These are phyloP conservation scores for Beauveria medogensis DNA, from an alignment of 2,329 filamentous ascomycete genomes.

Conservation along the genomic window DNA sequence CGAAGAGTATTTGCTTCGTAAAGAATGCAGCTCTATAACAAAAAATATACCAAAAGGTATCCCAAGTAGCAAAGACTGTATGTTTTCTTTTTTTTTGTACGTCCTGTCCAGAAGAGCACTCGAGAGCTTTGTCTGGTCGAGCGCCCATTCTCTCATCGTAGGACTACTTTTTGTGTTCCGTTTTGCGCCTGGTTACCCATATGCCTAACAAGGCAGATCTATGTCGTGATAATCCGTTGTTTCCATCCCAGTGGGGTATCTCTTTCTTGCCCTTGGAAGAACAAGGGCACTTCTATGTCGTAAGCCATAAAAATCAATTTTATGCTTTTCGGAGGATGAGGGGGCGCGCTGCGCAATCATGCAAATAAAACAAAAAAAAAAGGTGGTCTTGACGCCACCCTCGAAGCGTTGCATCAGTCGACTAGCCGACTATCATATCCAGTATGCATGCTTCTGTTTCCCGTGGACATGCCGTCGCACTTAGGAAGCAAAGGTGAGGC, in stretches of 20 bases:
- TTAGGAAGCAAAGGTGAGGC: slow-evolving; percentile 16
- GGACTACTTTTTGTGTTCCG: neutral
- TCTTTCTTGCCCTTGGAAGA: neutral
- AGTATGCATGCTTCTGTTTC: neutral
- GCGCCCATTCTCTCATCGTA: neutral
- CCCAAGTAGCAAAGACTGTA: neutral
- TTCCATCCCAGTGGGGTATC: slow-evolving; percentile 10
- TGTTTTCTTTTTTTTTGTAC: neutral
- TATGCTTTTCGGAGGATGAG: neutral
- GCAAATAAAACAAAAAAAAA: neutral
- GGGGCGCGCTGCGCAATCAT: slow-evolving; percentile 4
- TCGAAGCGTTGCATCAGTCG: slow-evolving; percentile 7
- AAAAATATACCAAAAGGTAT: neutral
- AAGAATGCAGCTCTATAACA: slow-evolving; percentile 1
- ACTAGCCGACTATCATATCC: slow-evolving; percentile 9
- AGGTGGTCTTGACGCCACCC: neutral
- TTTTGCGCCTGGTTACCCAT: slow-evolving; percentile 1
- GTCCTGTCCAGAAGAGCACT: neutral
- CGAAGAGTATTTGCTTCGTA: slow-evolving; percentile 1
- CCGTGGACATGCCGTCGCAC: neutral
- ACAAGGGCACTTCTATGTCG: neutral
- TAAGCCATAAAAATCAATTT: slow-evolving; percentile 12
- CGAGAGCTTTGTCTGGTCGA: neutral
- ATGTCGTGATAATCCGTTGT: neutral
- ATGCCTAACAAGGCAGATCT: neutral